Evolutionary conservation across 345 rosid species (phyloP), one percentile per base, ranked within the genome.

Genomic region (Noccaea caerulescens): DNA sequence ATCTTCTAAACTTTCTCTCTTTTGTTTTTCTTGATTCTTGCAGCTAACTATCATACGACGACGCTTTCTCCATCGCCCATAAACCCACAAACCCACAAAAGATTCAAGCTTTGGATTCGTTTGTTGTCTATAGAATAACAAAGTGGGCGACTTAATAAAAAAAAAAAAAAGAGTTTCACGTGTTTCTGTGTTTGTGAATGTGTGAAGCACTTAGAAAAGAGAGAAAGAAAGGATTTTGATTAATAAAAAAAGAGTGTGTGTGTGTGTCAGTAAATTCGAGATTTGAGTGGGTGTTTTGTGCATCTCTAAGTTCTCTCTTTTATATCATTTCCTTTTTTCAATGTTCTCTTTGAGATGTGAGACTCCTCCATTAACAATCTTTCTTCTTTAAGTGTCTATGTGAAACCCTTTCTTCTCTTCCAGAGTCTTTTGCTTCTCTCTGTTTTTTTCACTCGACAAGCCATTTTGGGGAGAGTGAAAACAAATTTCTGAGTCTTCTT

Each of bases 241-340:
- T 54, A 13, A 67, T 54, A 8, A 49, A 77, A 58, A 74, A 72
- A 80, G 20, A 63, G 74, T 36, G 47, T 73, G 81, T 79, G 77
- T 43, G 51, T 25, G 89, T 85, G 96, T 85, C 86, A 84, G 86
- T 75, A 68, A 75, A 75, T 80, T 79, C 78, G 78, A 75, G 88
- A 84, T 78, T 85, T 85, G 89, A 86, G 89, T 53, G 75, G 84
- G 84, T 85, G 73, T 79, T 68, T 75, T 69, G 79, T 69, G 79
- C 58, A 68, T 68, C 79, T 75, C 79, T 60, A 75, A 54, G 64
- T 44, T 67, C 10, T 55, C 8, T 72, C 39, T 61, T 60, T 60
- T 71, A 51, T 51, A 36, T 57, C 36, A 45, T 12, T 7, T 25
- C 32, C 18, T 39, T 63, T 58, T 59, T 23, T 58, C 72, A 57